Evolutionary conservation across 305 asterid species (phyloP).

Genomic region (Solanum hybrid): DNA sequence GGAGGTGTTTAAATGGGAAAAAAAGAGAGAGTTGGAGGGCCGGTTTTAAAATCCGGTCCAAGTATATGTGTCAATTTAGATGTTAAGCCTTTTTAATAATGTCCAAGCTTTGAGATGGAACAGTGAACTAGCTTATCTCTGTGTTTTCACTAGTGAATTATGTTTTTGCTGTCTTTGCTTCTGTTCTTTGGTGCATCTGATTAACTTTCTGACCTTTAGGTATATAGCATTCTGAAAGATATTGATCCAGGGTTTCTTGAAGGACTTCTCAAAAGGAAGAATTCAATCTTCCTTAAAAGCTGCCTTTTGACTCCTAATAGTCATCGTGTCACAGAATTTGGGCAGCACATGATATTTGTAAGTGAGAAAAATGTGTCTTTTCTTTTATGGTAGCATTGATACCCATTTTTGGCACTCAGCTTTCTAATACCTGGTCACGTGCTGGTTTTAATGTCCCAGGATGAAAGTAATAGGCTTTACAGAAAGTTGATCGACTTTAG

Average conservation of each 20-base stretch:
- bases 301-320: conserved; percentile 84
- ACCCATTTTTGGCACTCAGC: neutral
- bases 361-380: conserved; percentile 18
- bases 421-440: conserved; percentile 8
- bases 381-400: neutral
- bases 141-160: conserved; percentile 1
- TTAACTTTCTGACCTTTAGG: conserved; percentile 35
- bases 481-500: conserved; percentile 61
- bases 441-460: conserved; percentile 33
- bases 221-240: conserved; percentile 63
- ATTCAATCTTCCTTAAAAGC: conserved; percentile 52
- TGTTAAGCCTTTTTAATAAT: neutral
- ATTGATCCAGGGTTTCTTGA: conserved; percentile 41
- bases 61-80: neutral
- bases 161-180: neutral
- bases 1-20: neutral
- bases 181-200: neutral
- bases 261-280: conserved; percentile 39
- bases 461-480: conserved; percentile 62
- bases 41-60: neutral
- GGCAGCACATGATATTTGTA: conserved; percentile 58
- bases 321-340: conserved; percentile 80
- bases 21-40: neutral
- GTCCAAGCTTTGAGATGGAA: neutral
- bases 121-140: neutral